Conservation (phyloP, 2,329 filamentous ascomycete genomes). For the Neurospora sp. region DNA sequence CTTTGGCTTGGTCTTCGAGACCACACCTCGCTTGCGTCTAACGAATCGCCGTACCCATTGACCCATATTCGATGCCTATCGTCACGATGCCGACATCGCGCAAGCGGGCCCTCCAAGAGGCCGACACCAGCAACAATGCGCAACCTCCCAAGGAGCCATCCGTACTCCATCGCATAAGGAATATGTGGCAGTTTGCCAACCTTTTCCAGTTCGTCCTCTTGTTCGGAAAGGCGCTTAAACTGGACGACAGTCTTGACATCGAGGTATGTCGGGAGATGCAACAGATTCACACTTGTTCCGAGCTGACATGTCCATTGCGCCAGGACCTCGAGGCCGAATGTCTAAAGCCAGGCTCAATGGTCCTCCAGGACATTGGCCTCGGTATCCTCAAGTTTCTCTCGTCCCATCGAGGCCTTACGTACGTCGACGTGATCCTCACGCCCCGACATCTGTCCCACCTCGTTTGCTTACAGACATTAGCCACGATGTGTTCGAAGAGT, state of each 20-base stretch:
- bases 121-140: slow-evolving; percentile 22
- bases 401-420: slow-evolving; percentile 87
- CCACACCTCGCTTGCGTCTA: not conserved
- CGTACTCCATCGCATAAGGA: slow-evolving; percentile 61
- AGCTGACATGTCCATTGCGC: slow-evolving; percentile 5
- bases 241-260: slow-evolving; percentile 79
- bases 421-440: slow-evolving; percentile 29
- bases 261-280: slow-evolving; percentile 49
- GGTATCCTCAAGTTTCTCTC: slow-evolving; percentile 86
- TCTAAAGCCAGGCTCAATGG: slow-evolving; percentile 65
- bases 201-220: slow-evolving; percentile 88
- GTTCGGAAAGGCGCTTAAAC: slow-evolving; percentile 82
- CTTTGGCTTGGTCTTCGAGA: not conserved
- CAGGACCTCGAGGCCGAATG: slow-evolving; percentile 87
- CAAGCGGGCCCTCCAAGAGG: slow-evolving; percentile 37
- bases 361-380: slow-evolving; percentile 72
- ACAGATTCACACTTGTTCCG: not conserved
- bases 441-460: not conserved
- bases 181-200: slow-evolving; percentile 93
- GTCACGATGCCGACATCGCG: slow-evolving; percentile 33
- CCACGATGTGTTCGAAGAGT: slow-evolving; percentile 83
- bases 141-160: slow-evolving; percentile 22
- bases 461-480: slow-evolving; percentile 35
- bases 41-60: not conserved
- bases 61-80: not conserved